Evolutionary conservation across 1,284 basidiomycete genomes (phyloP).

Genomic region (Inonotus hispidus): DNA sequence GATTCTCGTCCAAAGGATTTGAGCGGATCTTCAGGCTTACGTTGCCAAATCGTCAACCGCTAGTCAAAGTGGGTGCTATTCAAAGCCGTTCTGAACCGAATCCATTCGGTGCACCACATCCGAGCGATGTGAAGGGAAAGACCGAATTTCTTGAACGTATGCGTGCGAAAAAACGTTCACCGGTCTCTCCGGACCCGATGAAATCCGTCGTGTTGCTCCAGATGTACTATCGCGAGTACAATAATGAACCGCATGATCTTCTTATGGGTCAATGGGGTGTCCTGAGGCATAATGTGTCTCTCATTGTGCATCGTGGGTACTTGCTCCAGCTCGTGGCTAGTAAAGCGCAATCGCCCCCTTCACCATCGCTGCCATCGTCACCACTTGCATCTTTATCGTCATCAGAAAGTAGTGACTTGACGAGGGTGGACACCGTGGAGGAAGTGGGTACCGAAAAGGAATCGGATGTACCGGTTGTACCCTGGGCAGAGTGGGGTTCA

Average conservation of each 20-base stretch:
- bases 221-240: conserved; percentile 23
- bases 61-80: conserved; percentile 28
- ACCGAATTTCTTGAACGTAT: conserved; percentile 5
- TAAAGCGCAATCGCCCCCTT: conserved; percentile 5
- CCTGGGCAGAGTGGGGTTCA: conserved; percentile 42
- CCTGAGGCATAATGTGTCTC: conserved; percentile 26
- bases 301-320: conserved; percentile 36
- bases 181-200: conserved; percentile 31
- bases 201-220: conserved; percentile 39
- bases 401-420: neutral
- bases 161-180: conserved; percentile 18
- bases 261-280: conserved; percentile 13
- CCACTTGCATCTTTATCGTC: neutral
- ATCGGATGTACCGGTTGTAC: conserved; percentile 18
- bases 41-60: conserved; percentile 32
- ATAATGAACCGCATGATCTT: conserved; percentile 20
- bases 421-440: neutral
- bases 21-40: conserved; percentile 24
- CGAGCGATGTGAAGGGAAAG: conserved; percentile 5
- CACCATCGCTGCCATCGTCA: neutral
- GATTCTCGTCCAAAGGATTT: conserved; percentile 6
- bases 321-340: conserved; percentile 24
- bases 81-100: conserved; percentile 43
- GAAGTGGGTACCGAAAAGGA: neutral
- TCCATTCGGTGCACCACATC: conserved; percentile 27